phyloP scores from a whole-genome alignment of 2,329 filamentous ascomycete genomes.

The Verticillium zaregamsianum region DNA sequence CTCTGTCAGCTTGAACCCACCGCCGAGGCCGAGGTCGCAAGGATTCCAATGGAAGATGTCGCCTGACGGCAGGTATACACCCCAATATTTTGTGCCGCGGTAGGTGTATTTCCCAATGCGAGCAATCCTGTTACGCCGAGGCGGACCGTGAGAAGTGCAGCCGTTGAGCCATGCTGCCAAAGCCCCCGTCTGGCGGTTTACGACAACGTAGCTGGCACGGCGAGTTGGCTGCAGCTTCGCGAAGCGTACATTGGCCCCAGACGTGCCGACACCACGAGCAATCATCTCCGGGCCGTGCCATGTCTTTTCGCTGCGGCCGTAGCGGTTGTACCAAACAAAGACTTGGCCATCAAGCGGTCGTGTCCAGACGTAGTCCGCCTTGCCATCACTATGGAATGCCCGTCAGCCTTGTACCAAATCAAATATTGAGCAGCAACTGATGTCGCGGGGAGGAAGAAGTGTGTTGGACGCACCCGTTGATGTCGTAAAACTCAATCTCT shows the following conservation, averaged over 20 bases:
- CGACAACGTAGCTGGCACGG: conserved; percentile 7
- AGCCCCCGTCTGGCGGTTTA: conserved; percentile 4
- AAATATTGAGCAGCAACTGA: too few species aligned
- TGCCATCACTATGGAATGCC: conserved; percentile 8
- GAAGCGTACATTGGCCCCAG: conserved; percentile 11
- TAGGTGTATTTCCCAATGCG: too few species aligned
- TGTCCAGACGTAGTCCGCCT: conserved; percentile 16
- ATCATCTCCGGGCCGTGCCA: background rate
- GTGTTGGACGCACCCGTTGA: conserved; percentile 7
- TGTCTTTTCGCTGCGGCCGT: background rate
- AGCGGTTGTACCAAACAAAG: conserved; percentile 13
- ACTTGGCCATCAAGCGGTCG: conserved; percentile 8
- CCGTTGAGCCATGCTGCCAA: conserved; percentile 8
- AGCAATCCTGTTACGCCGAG: too few species aligned
- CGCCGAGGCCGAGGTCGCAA: too few species aligned
- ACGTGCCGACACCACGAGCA: conserved; percentile 10
- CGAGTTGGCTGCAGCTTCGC: conserved; percentile 5
- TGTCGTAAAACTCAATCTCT: conserved; percentile 15
- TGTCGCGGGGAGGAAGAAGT: too few species aligned
- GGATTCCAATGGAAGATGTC: too few species aligned
- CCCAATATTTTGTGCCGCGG: too few species aligned
- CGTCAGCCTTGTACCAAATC: too few species aligned
- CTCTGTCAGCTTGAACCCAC: too few species aligned
- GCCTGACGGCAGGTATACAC: too few species aligned
- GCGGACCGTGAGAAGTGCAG: background rate